Evolutionary conservation across 495 filamentous ascomycete genomes (phyloP), one percentile per base, ranked within the genome.

Genomic region (Paragyromitra xinjiangensis): DNA sequence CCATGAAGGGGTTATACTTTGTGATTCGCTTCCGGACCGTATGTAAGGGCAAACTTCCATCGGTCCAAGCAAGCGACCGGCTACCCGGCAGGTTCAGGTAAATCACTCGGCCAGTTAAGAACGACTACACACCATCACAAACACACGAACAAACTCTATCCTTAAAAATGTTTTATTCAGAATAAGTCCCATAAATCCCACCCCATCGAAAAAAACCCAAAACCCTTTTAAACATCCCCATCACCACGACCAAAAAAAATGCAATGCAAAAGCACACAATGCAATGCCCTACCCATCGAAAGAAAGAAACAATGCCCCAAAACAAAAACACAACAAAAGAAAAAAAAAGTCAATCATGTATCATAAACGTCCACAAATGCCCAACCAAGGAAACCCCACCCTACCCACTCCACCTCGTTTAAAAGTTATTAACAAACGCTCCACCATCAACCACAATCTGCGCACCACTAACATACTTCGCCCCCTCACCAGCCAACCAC

Each of bases 391-490:
- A 45, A 48, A 34, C 8, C 29, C 26, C 19, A 22, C 19, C 65
- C 53, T 11, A 55, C 29, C 39, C 19, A 1, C 45, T 39, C 37
- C 12, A 40, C 19, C 5, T 8, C 6, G 16, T 53, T 79, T 59
- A 79, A 22, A 65, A 65, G 77, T 79, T 79, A 66, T 79, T 79
- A 53, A 78, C 77, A 79, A 79, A 78, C 6, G 79, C 78, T 0
- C 80, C 82, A 24, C 79, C 82, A 40, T 82, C 84, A 14, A 84
- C 85, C 64, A 81, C 83, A 8, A 81, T 80, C 80, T 84, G 81
- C 62, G 81, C 81, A 29, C 83, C 82, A 64, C 77, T 80, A 6
- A 82, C 81, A 64, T 80, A 83, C 65, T 77, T 73, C 19, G 71
- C 75, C 34, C 89, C 86, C 24, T 82, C 81, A 16, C 81, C 71